Base-by-base conservation (phyloP, 352 stramenopile genomes). In the Globisporangium spiculum region DNA sequence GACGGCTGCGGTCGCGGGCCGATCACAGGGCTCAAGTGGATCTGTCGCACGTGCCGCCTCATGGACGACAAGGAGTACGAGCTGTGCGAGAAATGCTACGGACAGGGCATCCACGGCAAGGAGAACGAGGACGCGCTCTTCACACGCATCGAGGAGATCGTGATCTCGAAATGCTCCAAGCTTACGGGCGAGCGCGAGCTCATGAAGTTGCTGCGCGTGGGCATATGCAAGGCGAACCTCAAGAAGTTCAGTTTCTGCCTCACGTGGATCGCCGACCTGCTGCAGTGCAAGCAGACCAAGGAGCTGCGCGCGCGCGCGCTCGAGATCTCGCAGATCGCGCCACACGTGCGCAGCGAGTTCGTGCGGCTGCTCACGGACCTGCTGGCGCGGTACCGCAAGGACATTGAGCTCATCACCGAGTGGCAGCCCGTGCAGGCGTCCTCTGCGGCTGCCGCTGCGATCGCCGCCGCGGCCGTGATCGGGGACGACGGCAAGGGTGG, bases 171-270 rank as follows among this genome's bases (percentile, higher is more conserved):
- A 57, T 91, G 81, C 56, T 73, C 81, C 44, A 75, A 69, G 5
- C 74, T 93, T 7, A 73, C 63, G 20, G 71, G 58, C 24, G 84
- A 93, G 62, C 80, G 75, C 26, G 81, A 86, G 18, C 69, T 93
- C 20, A 77, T 91, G 53, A 68, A 74, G 63, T 72, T 93, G 44
- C 72, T 93, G 55, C 81, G 80, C n/a, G 73, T 84, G 7, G 84
- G 83, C 8, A 90, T 93, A 68, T 93, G 84, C 74, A 93, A 93
- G 60, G 83, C 75, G 66, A 93, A 91, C 56, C 70, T 91, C 20
- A 93, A 93, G 65, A 93, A 93, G 69, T 93, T 89, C 41, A 90
- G 80, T 55, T 93, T 93, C 60, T 93, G 82, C 46, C 75, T 93
- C 34, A 93, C 83, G 34, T 93, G 84, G 84, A 91, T 93, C 67